Evolutionary conservation across 2,329 filamentous ascomycete species (phyloP), one percentile per base, ranked within the genome.

Genomic region (Aspergillus aculeatinus): DNA sequence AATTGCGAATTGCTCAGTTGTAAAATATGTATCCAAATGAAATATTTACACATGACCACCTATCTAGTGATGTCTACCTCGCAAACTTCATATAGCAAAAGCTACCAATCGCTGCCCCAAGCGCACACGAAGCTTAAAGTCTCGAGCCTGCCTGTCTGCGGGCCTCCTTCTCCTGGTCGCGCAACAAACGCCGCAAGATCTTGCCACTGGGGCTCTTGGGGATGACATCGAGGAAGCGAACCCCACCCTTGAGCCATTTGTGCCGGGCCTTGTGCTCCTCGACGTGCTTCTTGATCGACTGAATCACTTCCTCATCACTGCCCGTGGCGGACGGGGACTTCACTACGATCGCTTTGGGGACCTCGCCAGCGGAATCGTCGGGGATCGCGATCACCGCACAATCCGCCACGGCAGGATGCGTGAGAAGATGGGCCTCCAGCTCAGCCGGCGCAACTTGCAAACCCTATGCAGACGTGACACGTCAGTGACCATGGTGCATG

Each of bases 361-460:
- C 76, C 66, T 88, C 86, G 29, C 86, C 86, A 0, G 86, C 82
- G 5, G 78, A 72, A 6, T 85, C 85, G 60, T 88, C 86, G 0
- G 87, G 89, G 1, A 92, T 80, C 14, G 88, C 87, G 64, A 95
- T 91, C 7, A 96, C 90, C 14, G 91, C 87, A 66, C 87, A 89
- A 75, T 96, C 91, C 48, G 86, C 85, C n/a, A 95, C 90, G 11
- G 83, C 81, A 0, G 87, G 85, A 72, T 94, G 90, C 0, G 87
- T 84, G 14, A 96, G 85, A 5, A 96, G 81, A 68, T 92, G 89
- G 1, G 89, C 88, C 76, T 96, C 91, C 1, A 96, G 84, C 72
- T 95, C 91, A 2, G 91, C 91, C 0, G 91, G 91, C 0, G 91
- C 89, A 23, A 95, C 91, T 86, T 95, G 91, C 61, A 89, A 81